Base-by-base conservation (phyloP, 768 basidiomycete genomes). In the Boletus subcaerulescens region DNA sequence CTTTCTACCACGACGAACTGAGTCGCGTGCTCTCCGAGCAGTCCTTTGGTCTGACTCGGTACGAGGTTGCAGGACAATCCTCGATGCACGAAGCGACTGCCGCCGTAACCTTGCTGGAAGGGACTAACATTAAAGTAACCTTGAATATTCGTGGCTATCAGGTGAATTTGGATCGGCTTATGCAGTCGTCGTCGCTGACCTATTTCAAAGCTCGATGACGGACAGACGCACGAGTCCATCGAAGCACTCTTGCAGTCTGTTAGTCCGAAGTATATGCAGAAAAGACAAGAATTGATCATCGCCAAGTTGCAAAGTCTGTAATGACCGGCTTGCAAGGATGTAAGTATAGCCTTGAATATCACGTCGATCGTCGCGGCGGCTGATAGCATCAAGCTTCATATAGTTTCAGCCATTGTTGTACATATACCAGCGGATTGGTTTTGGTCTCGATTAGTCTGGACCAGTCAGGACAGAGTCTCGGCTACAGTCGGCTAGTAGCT, bases 131-230 rank as follows among this genome's bases (percentile, higher is more conserved):
- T 20, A 67, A 57, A 17, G 66, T 89, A 15, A 68, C 71, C 20
- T 73, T 89, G 38, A 79, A 79, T 4, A 69, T 71, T 17, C 71
- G 74, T 62, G 87, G 87, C 4, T 89, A 83, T 64, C 77, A 71
- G 66, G 86, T 85, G 63, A 65, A 72, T 61, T 20, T 24, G 18
- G 41, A 44, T 45, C 45, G 18, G 18, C 39, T 32, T 35, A 36
- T n/a, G 36, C 48, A 12, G 15, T n/a, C n/a, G 7, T 44, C 48
- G 48, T 55, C 33, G 40, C 57, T 60, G 46, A 65, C 47, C 43
- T 50, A 53, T 59, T 52, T 54, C 47, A 50, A 58, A 69, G 71
- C 32, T 62, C 33, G 65, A 68, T 39, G 62, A 29, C 32, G 65
- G 68, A 43, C 56, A 60, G 53, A 67, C 69, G 10, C 82, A 80